Conservation (phyloP, 2,329 filamentous ascomycete genomes). For the Sarocladium kiliense region DNA sequence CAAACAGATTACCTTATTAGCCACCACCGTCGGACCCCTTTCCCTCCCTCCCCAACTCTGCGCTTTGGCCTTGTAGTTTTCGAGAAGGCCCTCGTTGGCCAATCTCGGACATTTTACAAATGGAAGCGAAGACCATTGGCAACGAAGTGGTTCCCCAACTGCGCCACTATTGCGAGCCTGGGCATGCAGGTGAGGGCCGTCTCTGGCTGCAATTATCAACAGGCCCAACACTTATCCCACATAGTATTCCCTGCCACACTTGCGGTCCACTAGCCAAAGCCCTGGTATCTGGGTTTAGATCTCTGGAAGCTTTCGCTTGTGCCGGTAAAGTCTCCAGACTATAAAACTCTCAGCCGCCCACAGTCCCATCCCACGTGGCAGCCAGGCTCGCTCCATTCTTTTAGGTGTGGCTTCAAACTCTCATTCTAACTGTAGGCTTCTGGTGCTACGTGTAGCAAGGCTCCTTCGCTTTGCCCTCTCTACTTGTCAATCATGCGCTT, state of each 20-base stretch:
- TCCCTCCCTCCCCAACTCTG: no score
- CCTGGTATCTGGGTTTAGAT: background rate
- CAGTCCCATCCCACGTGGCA: background rate
- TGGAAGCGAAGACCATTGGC: background rate
- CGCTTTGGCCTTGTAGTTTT: background rate
- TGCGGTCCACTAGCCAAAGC: background rate
- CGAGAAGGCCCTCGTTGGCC: background rate
- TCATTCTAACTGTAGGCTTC: background rate
- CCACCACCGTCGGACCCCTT: no score
- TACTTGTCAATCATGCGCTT: background rate
- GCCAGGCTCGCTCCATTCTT: background rate
- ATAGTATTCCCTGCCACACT: background rate
- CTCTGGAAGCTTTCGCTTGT: background rate
- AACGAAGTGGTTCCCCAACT: background rate
- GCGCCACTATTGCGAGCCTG: background rate
- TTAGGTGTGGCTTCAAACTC: background rate
- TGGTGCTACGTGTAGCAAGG: background rate
- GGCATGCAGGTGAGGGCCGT: background rate
- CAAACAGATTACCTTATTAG: no score
- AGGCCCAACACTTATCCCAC: background rate
- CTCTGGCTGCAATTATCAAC: background rate
- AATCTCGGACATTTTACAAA: background rate
- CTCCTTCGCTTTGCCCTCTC: background rate
- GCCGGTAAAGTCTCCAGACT: background rate
- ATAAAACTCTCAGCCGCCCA: background rate